Base-by-base conservation (phyloP, 495 filamentous ascomycete genomes). In the Aspergillus avenaceus region DNA sequence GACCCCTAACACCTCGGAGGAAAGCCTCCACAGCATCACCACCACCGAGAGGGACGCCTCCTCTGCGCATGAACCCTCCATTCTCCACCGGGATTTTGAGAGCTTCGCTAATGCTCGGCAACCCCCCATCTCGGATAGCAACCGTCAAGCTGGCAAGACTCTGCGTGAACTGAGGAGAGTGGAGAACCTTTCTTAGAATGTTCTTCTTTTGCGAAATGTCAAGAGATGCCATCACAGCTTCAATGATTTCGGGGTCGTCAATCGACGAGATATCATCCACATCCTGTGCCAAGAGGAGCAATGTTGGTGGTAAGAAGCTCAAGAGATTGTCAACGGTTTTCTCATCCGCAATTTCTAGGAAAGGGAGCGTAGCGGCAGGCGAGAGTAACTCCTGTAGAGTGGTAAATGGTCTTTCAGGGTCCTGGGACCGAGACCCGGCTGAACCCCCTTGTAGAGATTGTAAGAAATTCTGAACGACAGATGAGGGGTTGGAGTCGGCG, bases 11-110 rank as follows among this genome's bases (percentile, higher is more conserved):
- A 9, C 92, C 95, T 48, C 89, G 79, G 26, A 98, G 74, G 69
- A 97, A 98, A 8, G 86, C 87, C 67, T 95, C 86, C 3, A 98
- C 84, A 21, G 90, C 90, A 59, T 93, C 86, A 25, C 86, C 87
- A 45, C 91, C 92, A 47, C 89, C 90, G n/a, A 95, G 66, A 5
- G 91, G 89, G 66, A 95, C 81, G 45, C 80, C 82, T 12, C 87
- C 84, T 44, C 70, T 64, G 53, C 76, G 75, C 57, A 93, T 79
- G 50, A 86, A 85, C 7, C 92, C 93, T 36, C 88, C 89, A 65
- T 95, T 88, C 50, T 82, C 77, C 18, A 98, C 80, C 42, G 79
- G 78, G 48, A 97, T 80, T 16, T 84, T 77, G 25, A 99, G 67
- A 19, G 91, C 91, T 54, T 95, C 90, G 18, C 90, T 86, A 48